Conservation (phyloP, 768 basidiomycete genomes). For the Termitomyces sp. region DNA sequence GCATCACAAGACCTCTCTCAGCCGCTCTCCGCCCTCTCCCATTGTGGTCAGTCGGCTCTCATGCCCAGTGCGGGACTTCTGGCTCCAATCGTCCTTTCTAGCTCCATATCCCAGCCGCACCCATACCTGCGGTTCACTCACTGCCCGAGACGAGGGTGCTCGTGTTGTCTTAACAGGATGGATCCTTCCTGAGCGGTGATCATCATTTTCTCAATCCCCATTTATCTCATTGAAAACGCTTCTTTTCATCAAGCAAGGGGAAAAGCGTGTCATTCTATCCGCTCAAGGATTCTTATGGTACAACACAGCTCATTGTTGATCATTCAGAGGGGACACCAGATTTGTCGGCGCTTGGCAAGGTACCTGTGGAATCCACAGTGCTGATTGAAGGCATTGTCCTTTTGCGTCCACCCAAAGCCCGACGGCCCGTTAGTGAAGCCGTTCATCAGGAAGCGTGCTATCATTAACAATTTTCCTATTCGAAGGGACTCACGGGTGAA, state of each 20-base stretch:
- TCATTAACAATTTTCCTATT: constrained; percentile 6
- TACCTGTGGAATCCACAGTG: constrained; percentile 77
- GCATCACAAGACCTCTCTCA: constrained; percentile 16
- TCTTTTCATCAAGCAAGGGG: constrained; percentile 52
- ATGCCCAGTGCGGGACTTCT: constrained; percentile 8
- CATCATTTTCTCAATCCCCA: constrained; percentile 23
- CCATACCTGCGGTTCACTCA: constrained; percentile 59
- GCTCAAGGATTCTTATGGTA: constrained; percentile 73
- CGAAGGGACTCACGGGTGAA: constrained; percentile 59
- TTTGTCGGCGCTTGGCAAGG: constrained; percentile 40
- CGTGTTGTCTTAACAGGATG: constrained; percentile 74
- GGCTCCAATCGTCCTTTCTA: constrained; percentile 23
- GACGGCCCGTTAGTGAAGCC: constrained; percentile 46
- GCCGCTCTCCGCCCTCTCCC: constrained; percentile 15
- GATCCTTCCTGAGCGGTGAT: constrained; percentile 78
- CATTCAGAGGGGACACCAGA: constrained; percentile 31
- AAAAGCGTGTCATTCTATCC: constrained; percentile 80
- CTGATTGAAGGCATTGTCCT: constrained; percentile 70
- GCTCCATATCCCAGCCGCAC: constrained; percentile 57
- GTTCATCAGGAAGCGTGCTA: constrained; percentile 12
- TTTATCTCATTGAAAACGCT: constrained; percentile 23
- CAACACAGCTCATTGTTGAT: constrained; percentile 71
- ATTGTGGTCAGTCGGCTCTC: constrained; percentile 29
- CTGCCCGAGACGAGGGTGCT: constrained; percentile 42
- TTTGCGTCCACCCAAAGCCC: constrained; percentile 54